phyloP scores from a whole-genome alignment of 2,329 filamentous ascomycete genomes.

The Hypoxylon sp. region DNA sequence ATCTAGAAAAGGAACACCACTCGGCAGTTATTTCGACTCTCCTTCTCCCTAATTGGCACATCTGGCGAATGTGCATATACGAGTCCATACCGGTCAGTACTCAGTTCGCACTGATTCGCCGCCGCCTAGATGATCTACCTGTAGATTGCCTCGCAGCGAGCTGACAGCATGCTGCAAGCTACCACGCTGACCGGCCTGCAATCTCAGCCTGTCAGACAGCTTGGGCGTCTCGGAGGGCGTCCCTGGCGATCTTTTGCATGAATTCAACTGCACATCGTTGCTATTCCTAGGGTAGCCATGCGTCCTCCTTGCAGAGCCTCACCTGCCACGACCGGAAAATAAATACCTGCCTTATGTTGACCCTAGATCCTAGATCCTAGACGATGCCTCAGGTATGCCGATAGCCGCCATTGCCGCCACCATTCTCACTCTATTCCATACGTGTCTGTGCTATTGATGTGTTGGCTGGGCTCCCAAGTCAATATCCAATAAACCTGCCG shows the following conservation, averaged over 20 bases:
- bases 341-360: constrained; percentile 28
- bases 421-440: background rate
- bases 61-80: background rate
- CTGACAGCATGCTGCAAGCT: background rate
- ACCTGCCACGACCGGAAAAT: constrained; percentile 24
- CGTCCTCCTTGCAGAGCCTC: constrained; percentile 28
- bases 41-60: background rate
- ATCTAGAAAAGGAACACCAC: background rate
- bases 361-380: constrained; percentile 29
- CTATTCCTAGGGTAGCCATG: constrained; percentile 17
- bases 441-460: constrained; percentile 11
- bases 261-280: constrained; percentile 1
- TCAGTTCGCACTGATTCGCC: background rate
- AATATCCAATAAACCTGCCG: background rate
- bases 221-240: constrained; percentile 12
- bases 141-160: constrained; percentile 12
- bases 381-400: background rate
- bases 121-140: background rate
- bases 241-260: constrained; percentile 27
- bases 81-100: background rate
- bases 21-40: background rate
- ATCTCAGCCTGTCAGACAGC: background rate
- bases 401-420: constrained; percentile 15
- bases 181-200: constrained; percentile 3
- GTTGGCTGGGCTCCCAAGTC: constrained; percentile 13